These are phyloP conservation scores for Allium fistulosum DNA, from an alignment of 106 monocot genomes.

Conservation along the genomic window DNA sequence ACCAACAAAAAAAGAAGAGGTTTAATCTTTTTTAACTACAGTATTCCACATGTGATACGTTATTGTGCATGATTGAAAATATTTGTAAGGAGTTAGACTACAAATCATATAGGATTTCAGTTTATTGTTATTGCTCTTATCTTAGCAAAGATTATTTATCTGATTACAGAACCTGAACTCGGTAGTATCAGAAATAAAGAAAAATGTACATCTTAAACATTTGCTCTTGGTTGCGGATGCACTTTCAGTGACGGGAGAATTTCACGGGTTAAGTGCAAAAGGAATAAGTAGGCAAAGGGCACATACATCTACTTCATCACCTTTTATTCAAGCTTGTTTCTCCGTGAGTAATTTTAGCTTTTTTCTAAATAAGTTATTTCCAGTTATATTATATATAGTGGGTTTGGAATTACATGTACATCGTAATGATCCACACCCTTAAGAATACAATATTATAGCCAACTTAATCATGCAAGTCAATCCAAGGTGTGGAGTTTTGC, in stretches of 20 bases:
- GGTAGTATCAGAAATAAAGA: conserved; percentile 50
- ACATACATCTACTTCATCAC: conserved; percentile 28
- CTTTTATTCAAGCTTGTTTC: conserved; percentile 71
- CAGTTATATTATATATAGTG: too few species aligned
- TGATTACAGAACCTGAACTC: conserved; percentile 56
- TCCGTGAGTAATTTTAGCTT: conserved; percentile 42
- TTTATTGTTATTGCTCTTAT: neutral
- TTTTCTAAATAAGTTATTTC: neutral
- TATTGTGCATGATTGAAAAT: too few species aligned
- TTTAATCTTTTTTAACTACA: neutral
- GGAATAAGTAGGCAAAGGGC: conserved; percentile 55
- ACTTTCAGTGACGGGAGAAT: conserved; percentile 70
- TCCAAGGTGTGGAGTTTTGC: too few species aligned
- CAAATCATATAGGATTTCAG: neutral
- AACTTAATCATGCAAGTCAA: too few species aligned
- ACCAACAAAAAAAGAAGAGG: too few species aligned
- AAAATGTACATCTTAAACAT: conserved; percentile 47
- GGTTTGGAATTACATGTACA: too few species aligned
- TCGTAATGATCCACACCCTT: too few species aligned
- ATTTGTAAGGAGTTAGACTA: too few species aligned
- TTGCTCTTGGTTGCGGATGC: conserved; percentile 59
- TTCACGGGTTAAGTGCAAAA: conserved; percentile 55
- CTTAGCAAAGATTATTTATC: neutral
- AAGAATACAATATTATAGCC: too few species aligned
- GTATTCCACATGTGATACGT: neutral